Base-by-base conservation (phyloP, 148 eudicot species). In the Vaccinium corymbosum region DNA sequence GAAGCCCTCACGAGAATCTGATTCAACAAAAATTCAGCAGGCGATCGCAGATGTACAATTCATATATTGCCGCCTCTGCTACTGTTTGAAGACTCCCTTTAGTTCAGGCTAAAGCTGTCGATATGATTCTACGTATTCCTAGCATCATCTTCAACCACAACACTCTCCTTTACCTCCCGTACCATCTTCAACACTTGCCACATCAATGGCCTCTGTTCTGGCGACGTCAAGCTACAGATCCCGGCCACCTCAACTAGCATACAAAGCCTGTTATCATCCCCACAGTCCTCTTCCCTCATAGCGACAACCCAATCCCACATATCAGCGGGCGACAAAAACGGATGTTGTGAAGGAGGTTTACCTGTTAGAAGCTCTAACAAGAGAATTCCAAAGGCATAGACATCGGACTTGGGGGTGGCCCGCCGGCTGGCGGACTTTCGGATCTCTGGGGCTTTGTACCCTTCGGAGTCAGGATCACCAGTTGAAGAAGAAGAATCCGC, bases 241-340 rank as follows among this genome's bases (percentile, higher is more conserved):
- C 91, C 86, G 0, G 98, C 95, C 71, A 94, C 93, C 70, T 95
- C 98, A 6, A 93, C 92, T 6, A 95, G 94, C 98, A 95, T 93
- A 76, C 85, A 85, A 0, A 95, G 93, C 82, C 91, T 85, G 79
- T 81, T 87, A 73, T 91, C 93, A 80, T 94, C 93, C 71, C 87
- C 91, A 3, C 80, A 75, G 10, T 91, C 92, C 22, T 93, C 93
- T 16, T 87, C 98, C 89, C 98, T 90, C 94, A 92, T 92, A 6
- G 96, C 92, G 82, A 91, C 90, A 62, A 95, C 98, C 98, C 98
- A 95, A 73, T 93, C 92, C 0, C 90, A 90, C 92, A 94, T 86
- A 84, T 94, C 95, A 0, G 90, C 86, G 1, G 97, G 95, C n/a
- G 90, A 91, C 14, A 95, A 93, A 80, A 86, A 92, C 6, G 98